A percentile compares a stretch with the other conserved stretches of the same genome.
phyloP scores from a whole-genome alignment of 176 grass and related monocot genomes.

The Zoysia pacifica region DNA sequence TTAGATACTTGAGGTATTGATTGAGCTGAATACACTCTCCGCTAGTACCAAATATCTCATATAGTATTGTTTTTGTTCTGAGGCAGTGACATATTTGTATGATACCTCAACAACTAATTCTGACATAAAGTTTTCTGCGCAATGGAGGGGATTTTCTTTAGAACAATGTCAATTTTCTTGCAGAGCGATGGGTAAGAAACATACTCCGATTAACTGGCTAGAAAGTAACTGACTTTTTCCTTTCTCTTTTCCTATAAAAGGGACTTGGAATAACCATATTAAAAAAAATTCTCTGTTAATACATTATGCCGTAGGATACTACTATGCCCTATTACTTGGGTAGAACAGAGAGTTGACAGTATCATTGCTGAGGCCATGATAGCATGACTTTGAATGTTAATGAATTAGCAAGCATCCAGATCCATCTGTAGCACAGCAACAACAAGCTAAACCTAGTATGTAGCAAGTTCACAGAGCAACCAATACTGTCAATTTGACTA shows the following conservation, averaged over 20 bases:
- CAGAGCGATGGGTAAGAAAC: slow-evolving; percentile 7
- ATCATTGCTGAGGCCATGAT: neutral
- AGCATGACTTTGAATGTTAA: neutral
- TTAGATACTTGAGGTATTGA: neutral
- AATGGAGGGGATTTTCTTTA: neutral
- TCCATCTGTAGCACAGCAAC: neutral
- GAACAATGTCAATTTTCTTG: neutral
- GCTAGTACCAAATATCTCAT: neutral
- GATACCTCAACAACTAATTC: neutral
- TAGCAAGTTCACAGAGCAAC: neutral
- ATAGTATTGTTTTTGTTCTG: neutral
- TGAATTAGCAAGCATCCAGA: neutral
- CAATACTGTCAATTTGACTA: too few relatives aligned
- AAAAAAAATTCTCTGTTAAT: neutral
- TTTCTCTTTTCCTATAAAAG: neutral
- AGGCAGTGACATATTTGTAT: neutral
- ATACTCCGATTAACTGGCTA: neutral
- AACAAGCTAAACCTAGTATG: neutral
- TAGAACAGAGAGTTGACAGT: neutral
- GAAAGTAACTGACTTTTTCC: neutral
- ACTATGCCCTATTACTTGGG: neutral
- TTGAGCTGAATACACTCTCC: neutral
- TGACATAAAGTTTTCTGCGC: neutral
- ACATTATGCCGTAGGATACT: neutral
- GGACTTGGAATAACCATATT: neutral